phyloP scores from a whole-genome alignment of 208 protist genomes.

The Leishmania aethiopica region DNA sequence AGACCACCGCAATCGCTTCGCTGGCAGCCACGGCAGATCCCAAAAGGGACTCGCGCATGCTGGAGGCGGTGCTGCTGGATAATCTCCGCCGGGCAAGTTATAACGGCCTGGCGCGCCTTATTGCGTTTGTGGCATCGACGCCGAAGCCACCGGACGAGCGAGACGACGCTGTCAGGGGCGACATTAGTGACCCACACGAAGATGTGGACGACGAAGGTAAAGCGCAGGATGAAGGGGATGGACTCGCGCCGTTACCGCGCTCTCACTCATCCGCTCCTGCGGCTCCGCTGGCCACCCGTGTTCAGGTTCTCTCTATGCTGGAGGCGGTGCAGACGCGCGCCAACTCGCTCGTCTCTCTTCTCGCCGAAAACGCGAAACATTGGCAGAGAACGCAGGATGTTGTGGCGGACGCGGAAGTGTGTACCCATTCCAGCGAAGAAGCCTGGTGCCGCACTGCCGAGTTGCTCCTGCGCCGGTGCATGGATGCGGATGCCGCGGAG shows the following conservation, averaged over 20 bases:
- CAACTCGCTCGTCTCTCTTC: slow-evolving; percentile 39
- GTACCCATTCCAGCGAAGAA: slow-evolving; percentile 2
- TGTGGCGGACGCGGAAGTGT: slow-evolving; percentile 14
- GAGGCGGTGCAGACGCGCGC: slow-evolving; percentile 38
- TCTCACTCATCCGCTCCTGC: background rate
- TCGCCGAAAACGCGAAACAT: slow-evolving; percentile 55
- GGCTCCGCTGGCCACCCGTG: background rate
- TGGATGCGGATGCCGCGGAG: background rate
- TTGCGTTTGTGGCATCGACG: background rate
- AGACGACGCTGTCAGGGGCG: background rate
- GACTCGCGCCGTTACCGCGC: background rate
- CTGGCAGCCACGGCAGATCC: background rate
- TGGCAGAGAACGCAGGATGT: slow-evolving; percentile 49
- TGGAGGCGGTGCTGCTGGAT: slow-evolving; percentile 7
- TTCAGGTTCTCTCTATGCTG: slow-evolving; percentile 22
- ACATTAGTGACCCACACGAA: background rate
- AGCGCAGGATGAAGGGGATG: background rate
- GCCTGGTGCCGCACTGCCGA: slow-evolving; percentile 19
- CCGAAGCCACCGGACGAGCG: background rate
- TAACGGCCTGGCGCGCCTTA: slow-evolving; percentile 15
- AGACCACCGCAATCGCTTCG: slow-evolving; percentile 9
- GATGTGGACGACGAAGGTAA: background rate
- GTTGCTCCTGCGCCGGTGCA: slow-evolving; percentile 17
- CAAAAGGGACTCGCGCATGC: background rate
- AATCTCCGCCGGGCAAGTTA: slow-evolving; percentile 20